These are phyloP conservation scores for Dalbergia oliveri DNA, from an alignment of 306 rosid genomes.

Conservation along the genomic window DNA sequence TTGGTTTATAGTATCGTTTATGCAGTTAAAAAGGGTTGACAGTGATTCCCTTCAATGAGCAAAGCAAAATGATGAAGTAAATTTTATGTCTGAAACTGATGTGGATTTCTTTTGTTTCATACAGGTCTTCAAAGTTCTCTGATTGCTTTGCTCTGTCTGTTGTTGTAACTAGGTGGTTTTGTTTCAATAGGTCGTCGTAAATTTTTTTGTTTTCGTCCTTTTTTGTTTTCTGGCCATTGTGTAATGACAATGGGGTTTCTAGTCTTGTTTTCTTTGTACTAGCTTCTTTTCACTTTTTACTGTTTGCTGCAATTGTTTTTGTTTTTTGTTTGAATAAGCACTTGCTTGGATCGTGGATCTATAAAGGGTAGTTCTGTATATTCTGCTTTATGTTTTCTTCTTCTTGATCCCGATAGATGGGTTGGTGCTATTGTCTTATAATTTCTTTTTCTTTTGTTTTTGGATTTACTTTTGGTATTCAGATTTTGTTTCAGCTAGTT, in stretches of 20 bases:
- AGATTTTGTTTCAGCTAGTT: not conserved
- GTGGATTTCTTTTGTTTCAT: constrained; percentile 39
- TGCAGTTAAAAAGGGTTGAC: not conserved
- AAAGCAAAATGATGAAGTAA: constrained; percentile 57
- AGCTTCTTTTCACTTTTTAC: not conserved
- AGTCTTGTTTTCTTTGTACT: not conserved
- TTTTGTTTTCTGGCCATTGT: not conserved
- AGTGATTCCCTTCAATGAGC: not conserved
- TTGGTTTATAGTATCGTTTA: not conserved
- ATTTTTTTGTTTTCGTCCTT: too few relatives aligned
- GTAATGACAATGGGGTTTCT: not conserved
- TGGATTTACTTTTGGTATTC: not conserved
- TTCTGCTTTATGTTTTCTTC: too few relatives aligned
- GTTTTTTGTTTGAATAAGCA: not conserved
- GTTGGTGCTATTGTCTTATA: too few relatives aligned
- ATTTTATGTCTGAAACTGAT: constrained; percentile 48
- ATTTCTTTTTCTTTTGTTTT: too few relatives aligned
- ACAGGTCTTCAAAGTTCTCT: constrained; percentile 63
- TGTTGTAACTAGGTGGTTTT: constrained; percentile 5
- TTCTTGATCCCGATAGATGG: too few relatives aligned
- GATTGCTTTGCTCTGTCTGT: constrained; percentile 48
- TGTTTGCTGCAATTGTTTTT: not conserved
- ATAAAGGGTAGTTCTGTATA: too few relatives aligned
- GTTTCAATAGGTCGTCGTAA: not conserved
- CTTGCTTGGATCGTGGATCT: not conserved